Conservation (phyloP, 2,329 filamentous ascomycete genomes). For the Keithomyces neogunnii region DNA sequence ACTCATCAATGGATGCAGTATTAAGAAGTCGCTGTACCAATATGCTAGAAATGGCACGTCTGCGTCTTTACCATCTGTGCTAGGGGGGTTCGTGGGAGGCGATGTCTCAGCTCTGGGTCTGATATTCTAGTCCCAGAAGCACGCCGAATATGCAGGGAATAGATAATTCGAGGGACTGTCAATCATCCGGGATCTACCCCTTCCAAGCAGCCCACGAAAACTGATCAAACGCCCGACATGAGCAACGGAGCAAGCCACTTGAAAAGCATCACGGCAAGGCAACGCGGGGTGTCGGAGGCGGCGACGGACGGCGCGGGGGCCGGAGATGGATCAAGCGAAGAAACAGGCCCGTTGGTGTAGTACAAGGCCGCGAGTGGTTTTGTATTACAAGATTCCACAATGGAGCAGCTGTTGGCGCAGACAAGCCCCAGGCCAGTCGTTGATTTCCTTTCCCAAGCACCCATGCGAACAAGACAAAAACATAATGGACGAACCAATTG, state of each 20-base stretch:
- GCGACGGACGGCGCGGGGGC: conserved; percentile 5
- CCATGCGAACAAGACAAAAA: no score
- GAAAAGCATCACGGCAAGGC: not conserved
- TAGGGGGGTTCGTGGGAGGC: conserved; percentile 1
- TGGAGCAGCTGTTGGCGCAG: not conserved
- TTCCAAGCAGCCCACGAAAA: not conserved
- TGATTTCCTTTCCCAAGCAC: no score
- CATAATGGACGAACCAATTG: no score
- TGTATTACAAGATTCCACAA: no score
- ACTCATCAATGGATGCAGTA: no score
- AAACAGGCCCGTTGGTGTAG: no score
- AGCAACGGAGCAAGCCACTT: not conserved
- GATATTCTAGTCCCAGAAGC: not conserved
- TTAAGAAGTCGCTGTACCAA: not conserved
- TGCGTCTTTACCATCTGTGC: conserved; percentile 2
- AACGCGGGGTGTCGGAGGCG: conserved; percentile 1
- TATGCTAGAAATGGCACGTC: not conserved
- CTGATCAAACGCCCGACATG: not conserved
- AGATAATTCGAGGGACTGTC: no score
- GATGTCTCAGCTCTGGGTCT: not conserved
- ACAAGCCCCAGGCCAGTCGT: not conserved
- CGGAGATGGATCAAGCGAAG: not conserved
- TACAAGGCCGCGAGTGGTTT: no score
- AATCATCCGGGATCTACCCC: no score
- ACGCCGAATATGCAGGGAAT: not conserved